Evolutionary conservation across 345 rosid genomes (phyloP), one percentile per base, ranked within the genome.

Genomic region (Trapa bicornis): DNA sequence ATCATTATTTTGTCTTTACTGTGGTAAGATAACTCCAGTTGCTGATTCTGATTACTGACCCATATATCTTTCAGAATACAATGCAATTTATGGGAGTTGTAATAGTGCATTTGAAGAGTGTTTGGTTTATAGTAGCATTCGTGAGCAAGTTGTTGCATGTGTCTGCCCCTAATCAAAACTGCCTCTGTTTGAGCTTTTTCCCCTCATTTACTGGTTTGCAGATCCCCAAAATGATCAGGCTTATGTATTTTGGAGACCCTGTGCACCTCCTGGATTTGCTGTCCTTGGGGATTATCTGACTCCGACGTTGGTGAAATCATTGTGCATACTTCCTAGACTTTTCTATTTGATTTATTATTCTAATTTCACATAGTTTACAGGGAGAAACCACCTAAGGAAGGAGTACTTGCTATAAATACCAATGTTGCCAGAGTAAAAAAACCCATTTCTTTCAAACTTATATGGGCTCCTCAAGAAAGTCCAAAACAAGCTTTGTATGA

Each of bases 331-430:
- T 63, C 42, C 50, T 73, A 47, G 74, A 22, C 35, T 67, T 58
- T 54, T 61, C 62, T 38, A 36, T 41, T 10, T 69, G 22, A 29
- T 37, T 16, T 48, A 56, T 67, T 52, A 66, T 67, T 65, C 68
- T 58, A 67, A 12, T 73, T 67, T 57, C 75, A 62, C 77, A 60
- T 70, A 33, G 71, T 61, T 84, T 78, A 73, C 84, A 94, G 99
- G 86, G 97, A 94, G 79, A 94, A 91, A 75, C 96, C 99, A 65
- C 99, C 99, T 65, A 87, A 87, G 58, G 87, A 83, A 86, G 97
- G 96, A 73, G 97, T 91, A 76, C 75, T 86, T 76, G 96, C 89
- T 68, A 81, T 91, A 62, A 94, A 94, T 75, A 83, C 91, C 71
- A 87, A 89, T 76, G 74, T 86, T 68, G 85, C 83, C 67, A 84